Conservation (phyloP, 2,329 filamentous ascomycete genomes). For the Dothidotthia symphoricarpi region DNA sequence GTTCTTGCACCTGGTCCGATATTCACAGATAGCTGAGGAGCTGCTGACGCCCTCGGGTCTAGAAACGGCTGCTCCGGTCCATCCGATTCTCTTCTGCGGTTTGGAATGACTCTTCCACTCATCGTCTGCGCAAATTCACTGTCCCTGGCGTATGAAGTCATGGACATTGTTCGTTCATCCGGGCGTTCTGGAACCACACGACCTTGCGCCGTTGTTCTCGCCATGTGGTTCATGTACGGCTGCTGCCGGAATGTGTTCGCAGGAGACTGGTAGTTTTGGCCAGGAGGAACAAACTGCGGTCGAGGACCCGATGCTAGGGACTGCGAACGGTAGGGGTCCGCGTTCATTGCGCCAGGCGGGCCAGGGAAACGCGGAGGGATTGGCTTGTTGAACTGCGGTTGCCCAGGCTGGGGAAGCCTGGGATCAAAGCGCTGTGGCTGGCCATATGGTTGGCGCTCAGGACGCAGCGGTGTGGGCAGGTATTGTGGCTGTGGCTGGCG, state of each 20-base stretch:
- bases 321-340: conserved; percentile 86
- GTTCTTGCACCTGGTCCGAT: conserved; percentile 35
- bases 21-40: conserved; percentile 21
- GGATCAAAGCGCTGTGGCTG: conserved; percentile 69
- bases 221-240: conserved; percentile 66
- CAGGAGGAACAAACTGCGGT: conserved; percentile 65
- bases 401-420: conserved; percentile 51
- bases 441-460: conserved; percentile 68
- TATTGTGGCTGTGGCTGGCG: conserved; percentile 55
- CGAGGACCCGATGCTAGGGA: conserved; percentile 78
- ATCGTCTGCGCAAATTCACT: conserved; percentile 81
- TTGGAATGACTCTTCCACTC: conserved; percentile 88
- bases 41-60: conserved; percentile 20
- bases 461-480: conserved; percentile 60
- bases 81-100: conserved; percentile 62
- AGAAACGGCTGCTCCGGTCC: conserved; percentile 23
- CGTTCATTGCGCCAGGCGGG: conserved; percentile 66
- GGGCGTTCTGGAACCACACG: conserved; percentile 87
- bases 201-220: conserved; percentile 86
- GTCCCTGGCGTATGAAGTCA: conserved; percentile 79
- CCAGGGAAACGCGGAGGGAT: conserved; percentile 56
- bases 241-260: conserved; percentile 77
- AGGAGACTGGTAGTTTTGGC: conserved; percentile 51
- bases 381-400: conserved; percentile 55
- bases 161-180: conserved; percentile 92